Evolutionary conservation across 2,329 filamentous ascomycete species (phyloP), one percentile per base, ranked within the genome.

Genomic region (Paracoccidioides lutzii): DNA sequence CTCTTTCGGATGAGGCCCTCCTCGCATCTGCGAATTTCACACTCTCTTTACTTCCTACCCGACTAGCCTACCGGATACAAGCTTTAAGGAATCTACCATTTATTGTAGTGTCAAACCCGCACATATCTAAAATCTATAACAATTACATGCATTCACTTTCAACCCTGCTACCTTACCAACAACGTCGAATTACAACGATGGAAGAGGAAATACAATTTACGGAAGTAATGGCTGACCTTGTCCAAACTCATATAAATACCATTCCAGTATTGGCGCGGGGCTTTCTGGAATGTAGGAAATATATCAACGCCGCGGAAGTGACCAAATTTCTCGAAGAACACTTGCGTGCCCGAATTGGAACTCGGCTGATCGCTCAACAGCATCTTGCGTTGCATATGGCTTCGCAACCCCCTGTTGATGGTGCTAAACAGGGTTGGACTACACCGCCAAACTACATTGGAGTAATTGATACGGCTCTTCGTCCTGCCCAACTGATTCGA

Each of bases 81-180:
- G 89, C 90, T 45, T 78, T 98, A 15, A 85, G 90, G 60, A 95
- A 95, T 68, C 81, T 98, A 7, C 93, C 93, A 0, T 98, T 91
- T 71, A 97, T 98, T 61, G 91, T 98, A 55, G 93, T 98, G 32
- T 90, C 91, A n/a, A 97, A 98, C 68, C 88, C 90, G 0, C 89
- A 96, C 68, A 90, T 98, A 63, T 87, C 85, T 32, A 85, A 86
- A 65, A 98, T 98, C 61, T 95, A 97, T 76, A 84, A 88, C 71
- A 97, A 96, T 72, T 98, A 98, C 71, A 78, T 95, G 46, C 90
- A 96, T 71, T 95, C 90, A 2, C 77, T 98, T 22, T 91, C 88
- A 2, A 95, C 90, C 0, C 78, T 98, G 14, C 80, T 97, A 3
- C 90, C 91, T 4, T 96, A 91, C 66, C 83, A 85, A 37, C 79